Percentiles rank a stretch among this genome's conserved stretches.
Conservation (phyloP, 1,284 basidiomycete species). For the Cutaneotrichosporon dermatis region DNA sequence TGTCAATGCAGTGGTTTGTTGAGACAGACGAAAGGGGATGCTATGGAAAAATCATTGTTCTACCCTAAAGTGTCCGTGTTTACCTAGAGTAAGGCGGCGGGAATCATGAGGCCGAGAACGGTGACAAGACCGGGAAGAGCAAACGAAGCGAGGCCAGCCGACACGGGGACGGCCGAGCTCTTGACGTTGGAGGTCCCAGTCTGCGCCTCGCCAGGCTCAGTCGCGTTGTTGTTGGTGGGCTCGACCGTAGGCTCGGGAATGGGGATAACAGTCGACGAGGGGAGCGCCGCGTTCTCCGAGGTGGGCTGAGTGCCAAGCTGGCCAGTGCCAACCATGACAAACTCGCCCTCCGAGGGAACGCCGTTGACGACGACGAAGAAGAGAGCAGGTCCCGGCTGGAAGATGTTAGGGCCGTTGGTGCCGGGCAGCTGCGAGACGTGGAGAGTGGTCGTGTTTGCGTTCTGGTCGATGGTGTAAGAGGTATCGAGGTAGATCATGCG, state of each 20-base stretch:
- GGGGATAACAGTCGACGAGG: slow-evolving; percentile 40
- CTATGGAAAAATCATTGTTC: neutral
- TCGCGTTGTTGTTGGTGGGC: too few relatives aligned
- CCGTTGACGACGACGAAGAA: slow-evolving; percentile 76
- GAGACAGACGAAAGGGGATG: too few relatives aligned
- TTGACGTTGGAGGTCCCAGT: slow-evolving; percentile 1
- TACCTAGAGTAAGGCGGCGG: slow-evolving; percentile 2
- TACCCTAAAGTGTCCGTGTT: slow-evolving; percentile 4
- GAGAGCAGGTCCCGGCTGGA: slow-evolving; percentile 80
- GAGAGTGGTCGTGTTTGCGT: slow-evolving; percentile 64
- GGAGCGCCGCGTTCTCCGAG: slow-evolving; percentile 55
- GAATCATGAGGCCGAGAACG: neutral
- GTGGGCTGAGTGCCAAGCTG: slow-evolving; percentile 65
- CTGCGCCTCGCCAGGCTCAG: neutral
- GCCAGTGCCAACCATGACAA: slow-evolving; percentile 73
- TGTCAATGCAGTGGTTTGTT: too few relatives aligned
- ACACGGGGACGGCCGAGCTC: neutral
- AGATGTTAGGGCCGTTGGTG: slow-evolving; percentile 59
- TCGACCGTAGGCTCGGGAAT: neutral
- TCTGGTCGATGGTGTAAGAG: slow-evolving; percentile 73
- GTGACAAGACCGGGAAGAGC: neutral
- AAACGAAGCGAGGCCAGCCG: slow-evolving; percentile 2
- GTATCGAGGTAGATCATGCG: slow-evolving; percentile 62
- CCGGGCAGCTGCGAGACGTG: slow-evolving; percentile 76
- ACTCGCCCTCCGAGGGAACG: slow-evolving; percentile 70